Evolutionary conservation across 768 basidiomycete genomes (phyloP).

Genomic region (Infundibulicybe gibba): DNA sequence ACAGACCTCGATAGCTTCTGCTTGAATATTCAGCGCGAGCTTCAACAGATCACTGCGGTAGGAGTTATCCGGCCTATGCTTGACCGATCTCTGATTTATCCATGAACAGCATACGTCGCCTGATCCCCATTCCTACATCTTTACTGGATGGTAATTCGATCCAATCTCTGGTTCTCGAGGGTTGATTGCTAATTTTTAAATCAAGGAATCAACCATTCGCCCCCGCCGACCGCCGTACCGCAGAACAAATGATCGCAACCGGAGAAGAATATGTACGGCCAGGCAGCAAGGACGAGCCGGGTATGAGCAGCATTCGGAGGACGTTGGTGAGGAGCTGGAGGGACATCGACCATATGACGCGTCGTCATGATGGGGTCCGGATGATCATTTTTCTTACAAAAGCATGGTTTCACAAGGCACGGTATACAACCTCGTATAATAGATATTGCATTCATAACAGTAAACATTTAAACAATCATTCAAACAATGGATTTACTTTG

Average conservation of each 20-base stretch:
- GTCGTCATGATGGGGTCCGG: slow-evolving; percentile 13
- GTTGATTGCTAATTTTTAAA: background rate
- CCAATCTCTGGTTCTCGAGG: background rate
- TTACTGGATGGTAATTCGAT: slow-evolving; percentile 35
- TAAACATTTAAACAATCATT: too few relatives aligned
- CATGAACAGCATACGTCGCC: slow-evolving; percentile 46
- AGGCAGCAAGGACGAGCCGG: slow-evolving; percentile 21
- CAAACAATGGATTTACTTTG: too few relatives aligned
- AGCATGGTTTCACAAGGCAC: too few relatives aligned
- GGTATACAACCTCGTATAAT: too few relatives aligned
- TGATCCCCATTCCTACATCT: slow-evolving; percentile 49
- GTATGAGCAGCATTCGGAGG: slow-evolving; percentile 31
- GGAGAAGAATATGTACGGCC: slow-evolving; percentile 30
- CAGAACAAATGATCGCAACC: slow-evolving; percentile 43
- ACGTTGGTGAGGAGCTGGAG: slow-evolving; percentile 40
- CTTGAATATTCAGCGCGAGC: slow-evolving; percentile 59
- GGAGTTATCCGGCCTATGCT: slow-evolving; percentile 16
- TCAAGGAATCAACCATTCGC: slow-evolving; percentile 66
- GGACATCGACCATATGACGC: slow-evolving; percentile 33
- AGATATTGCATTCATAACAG: too few relatives aligned
- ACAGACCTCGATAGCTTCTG: slow-evolving; percentile 68
- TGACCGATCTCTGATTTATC: slow-evolving; percentile 3
- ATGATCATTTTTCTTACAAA: background rate
- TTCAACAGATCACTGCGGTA: slow-evolving; percentile 72
- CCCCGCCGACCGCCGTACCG: slow-evolving; percentile 56